These are phyloP conservation scores for Prunus armeniaca DNA, from an alignment of 306 rosid species.

Conservation along the genomic window DNA sequence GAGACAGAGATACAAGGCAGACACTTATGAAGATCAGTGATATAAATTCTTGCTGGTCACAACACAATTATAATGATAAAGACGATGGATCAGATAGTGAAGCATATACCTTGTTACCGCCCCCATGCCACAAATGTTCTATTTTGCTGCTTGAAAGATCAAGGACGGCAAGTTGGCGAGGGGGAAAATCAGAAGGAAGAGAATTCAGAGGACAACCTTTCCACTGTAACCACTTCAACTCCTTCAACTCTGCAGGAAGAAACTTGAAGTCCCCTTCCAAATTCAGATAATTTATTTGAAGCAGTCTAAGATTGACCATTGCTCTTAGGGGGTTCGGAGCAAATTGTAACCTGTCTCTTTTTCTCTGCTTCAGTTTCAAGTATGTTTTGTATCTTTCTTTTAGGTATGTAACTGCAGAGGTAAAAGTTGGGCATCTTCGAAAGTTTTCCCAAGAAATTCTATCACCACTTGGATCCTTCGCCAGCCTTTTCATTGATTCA, in stretches of 20 bases:
- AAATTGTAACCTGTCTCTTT: constrained; percentile 22
- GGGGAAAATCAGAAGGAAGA: constrained; percentile 42
- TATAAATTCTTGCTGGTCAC: background rate
- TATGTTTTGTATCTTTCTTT: constrained; percentile 30
- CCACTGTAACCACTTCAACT: constrained; percentile 71
- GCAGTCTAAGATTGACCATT: constrained; percentile 47
- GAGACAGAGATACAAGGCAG: background rate
- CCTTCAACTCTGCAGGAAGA: constrained; percentile 47
- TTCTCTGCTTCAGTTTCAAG: constrained; percentile 25
- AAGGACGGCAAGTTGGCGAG: constrained; percentile 46
- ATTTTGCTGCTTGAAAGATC: constrained; percentile 54
- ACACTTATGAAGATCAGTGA: background rate
- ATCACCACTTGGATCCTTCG: constrained; percentile 8
- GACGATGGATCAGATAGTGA: background rate
- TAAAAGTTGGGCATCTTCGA: constrained; percentile 12
- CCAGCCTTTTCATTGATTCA: background rate
- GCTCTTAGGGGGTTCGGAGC: constrained; percentile 34
- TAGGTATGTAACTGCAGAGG: constrained; percentile 24
- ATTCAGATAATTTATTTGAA: constrained; percentile 50
- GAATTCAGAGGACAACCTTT: constrained; percentile 43
- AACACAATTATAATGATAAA: background rate
- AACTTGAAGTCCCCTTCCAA: constrained; percentile 39
- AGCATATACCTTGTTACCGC: constrained; percentile 25
- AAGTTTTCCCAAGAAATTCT: constrained; percentile 24
- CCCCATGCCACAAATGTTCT: constrained; percentile 27